Percentiles rank a stretch among this genome's conserved stretches.
These are phyloP conservation scores for Neurospora sp. DNA, from an alignment of 2,329 filamentous ascomycete species.

Conservation along the genomic window DNA sequence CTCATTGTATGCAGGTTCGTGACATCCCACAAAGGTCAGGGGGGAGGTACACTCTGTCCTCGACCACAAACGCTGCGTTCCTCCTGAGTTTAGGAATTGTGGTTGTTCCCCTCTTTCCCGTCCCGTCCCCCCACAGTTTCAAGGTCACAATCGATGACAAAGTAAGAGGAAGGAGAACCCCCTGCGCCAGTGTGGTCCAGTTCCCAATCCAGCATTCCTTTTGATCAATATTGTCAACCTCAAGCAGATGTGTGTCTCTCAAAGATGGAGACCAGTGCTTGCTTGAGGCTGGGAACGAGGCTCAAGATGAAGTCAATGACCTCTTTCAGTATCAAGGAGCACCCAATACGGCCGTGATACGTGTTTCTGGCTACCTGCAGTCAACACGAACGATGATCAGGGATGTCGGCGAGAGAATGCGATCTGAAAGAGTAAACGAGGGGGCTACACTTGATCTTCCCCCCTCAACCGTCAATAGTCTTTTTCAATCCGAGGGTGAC, in stretches of 20 bases:
- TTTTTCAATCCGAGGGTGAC: background rate
- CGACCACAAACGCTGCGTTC: background rate
- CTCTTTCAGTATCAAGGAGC: background rate
- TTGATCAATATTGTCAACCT: background rate
- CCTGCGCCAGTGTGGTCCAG: too few species aligned
- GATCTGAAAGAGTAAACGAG: background rate
- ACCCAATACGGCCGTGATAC: background rate
- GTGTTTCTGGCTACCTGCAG: background rate
- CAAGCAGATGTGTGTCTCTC: background rate
- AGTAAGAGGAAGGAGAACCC: background rate
- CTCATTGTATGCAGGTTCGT: constrained; percentile 17
- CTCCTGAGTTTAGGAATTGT: background rate
- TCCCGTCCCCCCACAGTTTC: background rate
- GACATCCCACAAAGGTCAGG: constrained; percentile 1
- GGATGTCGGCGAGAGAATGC: background rate
- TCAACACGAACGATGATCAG: background rate
- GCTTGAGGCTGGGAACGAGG: background rate
- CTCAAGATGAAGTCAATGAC: background rate
- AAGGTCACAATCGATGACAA: background rate
- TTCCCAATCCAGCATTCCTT: background rate
- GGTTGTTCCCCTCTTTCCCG: background rate
- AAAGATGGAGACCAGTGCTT: background rate
- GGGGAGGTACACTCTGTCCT: background rate
- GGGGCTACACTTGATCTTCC: background rate
- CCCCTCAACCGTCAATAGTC: background rate